Percentiles rank a stretch among this genome's conserved stretches.
Evolutionary conservation across 345 rosid genomes (phyloP).

Genomic region (Litchi chinensis): DNA sequence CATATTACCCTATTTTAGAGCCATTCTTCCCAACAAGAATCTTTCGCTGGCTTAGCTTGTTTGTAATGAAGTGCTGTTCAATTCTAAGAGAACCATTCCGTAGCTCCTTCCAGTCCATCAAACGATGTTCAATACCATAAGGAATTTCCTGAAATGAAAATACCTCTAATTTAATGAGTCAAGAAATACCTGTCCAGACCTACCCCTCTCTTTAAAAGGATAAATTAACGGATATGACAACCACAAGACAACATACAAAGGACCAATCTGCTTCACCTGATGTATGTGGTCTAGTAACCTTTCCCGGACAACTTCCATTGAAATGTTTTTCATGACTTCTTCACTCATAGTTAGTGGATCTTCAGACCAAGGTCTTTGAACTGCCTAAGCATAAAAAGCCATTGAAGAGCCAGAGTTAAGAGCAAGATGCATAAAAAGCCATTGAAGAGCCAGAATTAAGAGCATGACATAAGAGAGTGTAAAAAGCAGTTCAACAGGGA

Average conservation of each 20-base stretch:
- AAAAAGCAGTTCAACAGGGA: neutral
- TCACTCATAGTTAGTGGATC: constrained; percentile 78
- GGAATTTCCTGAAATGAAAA: constrained; percentile 72
- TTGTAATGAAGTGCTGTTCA: constrained; percentile 80
- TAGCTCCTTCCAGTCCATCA: constrained; percentile 86
- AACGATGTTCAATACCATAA: constrained; percentile 71
- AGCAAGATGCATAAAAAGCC: constrained; percentile 10
- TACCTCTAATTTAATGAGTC: neutral
- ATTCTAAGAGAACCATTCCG: constrained; percentile 87
- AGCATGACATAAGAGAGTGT: neutral
- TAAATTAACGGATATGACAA: neutral
- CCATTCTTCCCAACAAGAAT: constrained; percentile 95
- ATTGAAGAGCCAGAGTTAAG: constrained; percentile 17
- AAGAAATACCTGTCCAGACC: neutral
- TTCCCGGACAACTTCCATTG: constrained; percentile 90
- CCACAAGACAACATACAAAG: neutral
- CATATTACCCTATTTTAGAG: constrained; percentile 73
- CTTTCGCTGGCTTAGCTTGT: constrained; percentile 80
- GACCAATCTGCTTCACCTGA: constrained; percentile 53
- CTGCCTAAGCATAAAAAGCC: constrained; percentile 62
- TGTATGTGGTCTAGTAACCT: constrained; percentile 85
- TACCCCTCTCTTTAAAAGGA: neutral
- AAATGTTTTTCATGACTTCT: constrained; percentile 84
- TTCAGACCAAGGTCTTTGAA: constrained; percentile 92
- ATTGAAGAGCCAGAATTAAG: constrained; percentile 23